Percentiles rank a stretch among this genome's conserved stretches.
These are phyloP conservation scores for Adenanthera pavonina DNA, from an alignment of 306 rosid genomes.

Conservation along the genomic window DNA sequence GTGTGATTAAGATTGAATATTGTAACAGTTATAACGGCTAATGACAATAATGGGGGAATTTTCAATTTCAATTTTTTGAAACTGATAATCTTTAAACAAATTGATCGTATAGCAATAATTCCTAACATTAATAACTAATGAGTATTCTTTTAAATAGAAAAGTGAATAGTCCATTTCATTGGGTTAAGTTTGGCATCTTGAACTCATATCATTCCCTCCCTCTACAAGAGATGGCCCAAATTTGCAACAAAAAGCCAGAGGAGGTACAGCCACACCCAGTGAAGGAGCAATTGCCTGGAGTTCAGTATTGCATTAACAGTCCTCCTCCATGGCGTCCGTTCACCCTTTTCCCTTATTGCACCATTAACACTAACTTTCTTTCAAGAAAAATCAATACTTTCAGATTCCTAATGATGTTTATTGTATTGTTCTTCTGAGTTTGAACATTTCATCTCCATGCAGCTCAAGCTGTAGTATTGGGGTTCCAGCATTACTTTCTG, in stretches of 20 bases:
- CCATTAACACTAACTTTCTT: background rate
- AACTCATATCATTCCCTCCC: background rate
- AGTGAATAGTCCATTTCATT: background rate
- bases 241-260: slow-evolving; percentile 12
- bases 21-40: background rate
- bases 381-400: background rate
- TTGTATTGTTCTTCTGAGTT: background rate
- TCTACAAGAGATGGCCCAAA: slow-evolving; percentile 39
- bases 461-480: slow-evolving; percentile 74
- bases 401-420: background rate
- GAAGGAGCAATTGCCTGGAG: slow-evolving; percentile 71
- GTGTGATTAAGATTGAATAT: too few species aligned
- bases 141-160: slow-evolving; percentile 7
- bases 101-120: slow-evolving; percentile 8
- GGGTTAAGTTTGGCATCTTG: background rate
- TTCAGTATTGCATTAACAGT: slow-evolving; percentile 77
- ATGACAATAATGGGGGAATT: background rate
- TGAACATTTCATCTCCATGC: slow-evolving; percentile 34
- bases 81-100: slow-evolving; percentile 26
- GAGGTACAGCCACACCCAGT: slow-evolving; percentile 42
- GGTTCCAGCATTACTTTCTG: slow-evolving; percentile 88
- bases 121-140: background rate
- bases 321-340: slow-evolving; percentile 86
- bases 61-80: background rate
- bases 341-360: background rate